Conservation (phyloP, 768 basidiomycete genomes). For the Russula sp. region DNA sequence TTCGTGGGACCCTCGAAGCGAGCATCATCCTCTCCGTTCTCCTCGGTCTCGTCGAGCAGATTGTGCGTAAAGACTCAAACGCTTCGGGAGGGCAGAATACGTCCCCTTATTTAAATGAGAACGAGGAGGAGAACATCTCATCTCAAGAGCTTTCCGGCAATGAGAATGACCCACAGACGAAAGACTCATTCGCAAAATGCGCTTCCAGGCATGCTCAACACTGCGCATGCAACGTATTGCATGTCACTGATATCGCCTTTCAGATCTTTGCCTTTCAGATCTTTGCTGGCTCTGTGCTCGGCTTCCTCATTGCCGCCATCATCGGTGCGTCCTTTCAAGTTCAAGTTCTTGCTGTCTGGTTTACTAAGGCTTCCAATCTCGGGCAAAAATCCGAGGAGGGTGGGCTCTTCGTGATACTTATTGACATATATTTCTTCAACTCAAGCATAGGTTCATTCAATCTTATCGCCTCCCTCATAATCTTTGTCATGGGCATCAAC, state of each 20-base stretch:
- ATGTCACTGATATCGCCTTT: background rate
- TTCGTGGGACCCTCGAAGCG: slow-evolving; percentile 90
- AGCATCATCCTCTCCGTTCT: slow-evolving; percentile 90
- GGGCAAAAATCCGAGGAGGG: slow-evolving; percentile 94
- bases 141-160: slow-evolving; percentile 28
- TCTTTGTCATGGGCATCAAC: slow-evolving; percentile 88
- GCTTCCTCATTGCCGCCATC: slow-evolving; percentile 71
- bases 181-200: slow-evolving; percentile 57
- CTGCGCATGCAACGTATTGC: background rate
- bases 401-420: slow-evolving; percentile 29
- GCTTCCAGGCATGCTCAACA: slow-evolving; percentile 47
- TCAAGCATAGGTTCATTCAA: slow-evolving; percentile 55
- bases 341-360: slow-evolving; percentile 96
- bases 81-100: background rate
- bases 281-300: slow-evolving; percentile 64
- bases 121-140: background rate
- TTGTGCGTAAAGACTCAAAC: slow-evolving; percentile 37
- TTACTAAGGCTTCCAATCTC: slow-evolving; percentile 79
- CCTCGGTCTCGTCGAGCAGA: slow-evolving; percentile 85
- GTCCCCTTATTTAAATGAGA: background rate
- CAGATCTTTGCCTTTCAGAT: slow-evolving; percentile 72
- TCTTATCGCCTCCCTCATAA: slow-evolving; percentile 69
- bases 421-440: background rate
- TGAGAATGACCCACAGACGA: slow-evolving; percentile 30
- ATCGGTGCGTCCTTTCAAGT: slow-evolving; percentile 91